Base-by-base conservation (phyloP, 768 basidiomycete genomes). In the Serpula lacrymans region DNA sequence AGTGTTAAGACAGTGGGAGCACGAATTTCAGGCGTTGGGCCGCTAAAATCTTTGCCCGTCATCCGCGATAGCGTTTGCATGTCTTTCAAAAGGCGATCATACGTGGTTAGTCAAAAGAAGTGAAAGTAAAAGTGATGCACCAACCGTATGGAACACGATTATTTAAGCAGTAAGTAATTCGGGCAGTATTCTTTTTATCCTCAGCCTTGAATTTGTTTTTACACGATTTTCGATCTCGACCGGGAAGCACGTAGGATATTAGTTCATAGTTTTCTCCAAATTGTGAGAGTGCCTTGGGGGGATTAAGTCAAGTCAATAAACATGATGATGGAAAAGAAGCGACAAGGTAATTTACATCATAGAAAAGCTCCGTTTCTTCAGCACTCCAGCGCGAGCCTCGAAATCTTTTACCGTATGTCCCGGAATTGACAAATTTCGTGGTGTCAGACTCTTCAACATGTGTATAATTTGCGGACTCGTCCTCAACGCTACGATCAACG, bases 181-280 rank as follows among this genome's bases (percentile, higher is more conserved):
- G 71, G n/a, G 72, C 74, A 21, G 80, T 72, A 57, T 93, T 84
- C 57, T 77, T 80, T 64, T 77, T 88, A 58, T 93, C 91, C 59
- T 95, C 93, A 0, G 81, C 74, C 53, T 89, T 93, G 69, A 92
- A 95, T 57, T 95, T 95, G 60, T 88, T 86, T 63, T 90, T 92
- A 61, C 93, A 91, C 20, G 91, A 83, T 54, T 86, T 89, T 14
- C 92, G 75, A 54, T 90, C 87, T 12, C 92, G 82, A 13, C 84
- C 83, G 27, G 89, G 88, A 14, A 95, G 72, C 10, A 92, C 73
- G 50, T 82, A 82, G 3, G 92, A 87, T 46, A 95, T 92, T 29
- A 94, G 74, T 58, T 94, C 91, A 54, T 94, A 95, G 52, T 94
- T 92, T 59, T 92, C 88, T 23, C 90, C 90, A 50, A 90, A 92